Percentiles rank a stretch among this genome's conserved stretches.
Evolutionary conservation across 148 eudicot genomes (phyloP).

Genomic region (Chenopodium suecicum): DNA sequence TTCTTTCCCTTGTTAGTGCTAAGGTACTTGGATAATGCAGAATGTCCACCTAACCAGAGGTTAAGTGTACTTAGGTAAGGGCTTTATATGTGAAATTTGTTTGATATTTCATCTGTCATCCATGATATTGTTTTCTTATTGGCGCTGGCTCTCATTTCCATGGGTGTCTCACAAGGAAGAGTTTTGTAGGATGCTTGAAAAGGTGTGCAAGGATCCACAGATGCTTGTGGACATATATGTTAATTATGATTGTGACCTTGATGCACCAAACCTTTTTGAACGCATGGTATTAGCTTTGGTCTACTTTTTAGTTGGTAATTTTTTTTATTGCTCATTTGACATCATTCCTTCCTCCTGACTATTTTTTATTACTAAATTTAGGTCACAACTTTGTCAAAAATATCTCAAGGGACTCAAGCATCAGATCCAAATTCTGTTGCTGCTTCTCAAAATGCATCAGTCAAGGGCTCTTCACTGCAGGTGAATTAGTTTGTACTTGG

Average conservation of each 20-base stretch:
- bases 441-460: slow-evolving; percentile 70
- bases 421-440: slow-evolving; percentile 79
- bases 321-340: background rate
- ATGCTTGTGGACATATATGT: slow-evolving; percentile 96
- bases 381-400: slow-evolving; percentile 80
- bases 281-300: slow-evolving; percentile 54
- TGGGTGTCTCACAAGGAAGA: slow-evolving; percentile 15
- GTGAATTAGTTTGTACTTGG: slow-evolving; percentile 34
- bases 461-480: slow-evolving; percentile 93
- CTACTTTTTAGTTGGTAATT: slow-evolving; percentile 1
- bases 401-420: slow-evolving; percentile 88
- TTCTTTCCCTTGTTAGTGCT: slow-evolving; percentile 93
- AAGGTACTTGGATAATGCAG: slow-evolving; percentile 76
- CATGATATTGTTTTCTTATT: slow-evolving; percentile 4
- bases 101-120: background rate
- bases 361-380: slow-evolving; percentile 29
- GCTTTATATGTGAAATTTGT: slow-evolving; percentile 12
- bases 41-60: slow-evolving; percentile 62
- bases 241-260: slow-evolving; percentile 93
- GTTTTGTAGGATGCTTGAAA: slow-evolving; percentile 91
- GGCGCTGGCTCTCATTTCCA: slow-evolving; percentile 12
- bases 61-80: slow-evolving; percentile 72
- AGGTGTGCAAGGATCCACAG: slow-evolving; percentile 89
- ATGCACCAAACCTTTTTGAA: slow-evolving; percentile 93
- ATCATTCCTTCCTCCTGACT: background rate